Base-by-base conservation (phyloP, 371 early-diverging fungal genomes). In the Apophysomyces elegans region DNA sequence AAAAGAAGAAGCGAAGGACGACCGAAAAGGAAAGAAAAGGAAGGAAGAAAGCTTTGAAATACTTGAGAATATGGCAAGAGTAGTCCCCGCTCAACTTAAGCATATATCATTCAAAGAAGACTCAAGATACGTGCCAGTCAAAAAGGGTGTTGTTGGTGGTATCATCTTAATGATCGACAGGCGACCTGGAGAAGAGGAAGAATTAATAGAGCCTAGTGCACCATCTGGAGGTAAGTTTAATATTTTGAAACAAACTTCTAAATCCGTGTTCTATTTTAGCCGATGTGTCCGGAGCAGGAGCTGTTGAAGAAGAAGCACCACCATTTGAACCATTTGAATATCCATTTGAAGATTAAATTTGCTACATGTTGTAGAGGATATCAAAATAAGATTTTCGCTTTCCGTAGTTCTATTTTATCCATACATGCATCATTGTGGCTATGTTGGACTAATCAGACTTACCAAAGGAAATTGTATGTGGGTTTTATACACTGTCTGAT, bases 261-360 rank as follows among this genome's bases (percentile, higher is more conserved):
- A 8, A 35, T 50, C 57, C 21, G 54, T 43, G 56, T 18, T 37
- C 18, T 37, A 39, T 8, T 56, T 45, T 64, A 71, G 80, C 73
- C 57, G 70, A 73, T 35, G 59, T 68, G 45, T 70, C 81, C 44
- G 71, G 74, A 58, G 76, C 73, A 26, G 80, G 66, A 13, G 71
- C 74, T 36, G 81, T 77, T 56, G 88, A 87, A 65, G 87, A 87
- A 67, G 92, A 92, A 68, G 86, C 91, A 37, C 84, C 84, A 41
- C 90, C 93, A 63, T 95, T 95, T 26, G 93, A 90, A 74, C 93
- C 96, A 8, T 95, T 95, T 66, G 93, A 92, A 70, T 95, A 93
- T 66, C 90, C 91, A 9, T 93, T 91, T 73, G 91, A 85, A 38
- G 80, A 84, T 61, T 84, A 79, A 77, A 58, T 38, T 12, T n/a